These are phyloP conservation scores for Cornus florida DNA, from an alignment of 148 eudicot genomes.

Conservation along the genomic window DNA sequence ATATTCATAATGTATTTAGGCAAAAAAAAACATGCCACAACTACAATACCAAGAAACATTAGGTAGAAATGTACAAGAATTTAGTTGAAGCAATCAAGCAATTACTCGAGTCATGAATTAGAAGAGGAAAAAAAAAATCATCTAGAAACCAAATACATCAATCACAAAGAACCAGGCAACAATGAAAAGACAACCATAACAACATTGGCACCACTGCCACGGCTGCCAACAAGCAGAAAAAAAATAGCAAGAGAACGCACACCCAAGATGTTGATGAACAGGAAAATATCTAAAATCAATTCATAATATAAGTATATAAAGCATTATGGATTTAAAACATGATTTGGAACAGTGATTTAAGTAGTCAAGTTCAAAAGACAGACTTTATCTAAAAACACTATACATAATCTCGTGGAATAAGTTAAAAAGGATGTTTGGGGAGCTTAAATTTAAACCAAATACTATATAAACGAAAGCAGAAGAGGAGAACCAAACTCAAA, in stretches of 20 bases:
- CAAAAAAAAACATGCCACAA: background rate
- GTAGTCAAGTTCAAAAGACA: background rate
- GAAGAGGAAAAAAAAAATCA: background rate
- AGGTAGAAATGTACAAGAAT: background rate
- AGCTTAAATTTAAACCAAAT: constrained; percentile 4
- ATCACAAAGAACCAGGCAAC: background rate
- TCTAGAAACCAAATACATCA: background rate
- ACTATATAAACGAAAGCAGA: background rate
- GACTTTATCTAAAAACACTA: too few species aligned
- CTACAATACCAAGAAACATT: background rate
- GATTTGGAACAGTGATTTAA: background rate
- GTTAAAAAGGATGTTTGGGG: background rate
- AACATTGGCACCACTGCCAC: background rate
- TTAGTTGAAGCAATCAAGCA: background rate
- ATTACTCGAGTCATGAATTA: background rate
- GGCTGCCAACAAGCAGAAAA: background rate
- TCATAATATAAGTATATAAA: background rate
- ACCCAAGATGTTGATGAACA: background rate
- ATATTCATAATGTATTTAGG: too few species aligned
- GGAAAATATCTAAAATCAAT: background rate
- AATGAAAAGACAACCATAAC: background rate
- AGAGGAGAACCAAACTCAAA: background rate
- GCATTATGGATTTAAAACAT: background rate
- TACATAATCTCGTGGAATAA: background rate
- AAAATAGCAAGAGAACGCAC: background rate